Evolutionary conservation across 805 yeast species (phyloP), one percentile per base, ranked within the genome.

Genomic region (Ogataea henricii): DNA sequence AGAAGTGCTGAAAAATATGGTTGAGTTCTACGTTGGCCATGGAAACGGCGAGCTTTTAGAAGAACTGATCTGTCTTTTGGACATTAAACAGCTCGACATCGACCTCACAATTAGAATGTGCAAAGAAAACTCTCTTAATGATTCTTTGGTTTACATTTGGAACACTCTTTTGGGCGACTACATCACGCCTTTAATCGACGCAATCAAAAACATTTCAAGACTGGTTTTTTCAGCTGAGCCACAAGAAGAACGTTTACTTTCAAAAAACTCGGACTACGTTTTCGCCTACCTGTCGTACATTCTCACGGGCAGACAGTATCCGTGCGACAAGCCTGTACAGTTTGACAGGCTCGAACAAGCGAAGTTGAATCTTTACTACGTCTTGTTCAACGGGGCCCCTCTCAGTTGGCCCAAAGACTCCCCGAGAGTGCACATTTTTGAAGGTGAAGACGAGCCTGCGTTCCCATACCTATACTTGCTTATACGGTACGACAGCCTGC

Each of bases 301-400:
- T 9, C 69, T 89, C 22, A 84, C 92, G 0, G 95, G 96, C 0
- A 71, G 94, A 46, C 85, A 83, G 49, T 92, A 83, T 62, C 97
- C 97, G 0, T 82, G 86, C 1, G 87, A 86, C 38, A 65, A 70
- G 23, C 63, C 65, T 16, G 71, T 85, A 18, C 69, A 63, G 3
- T 65, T 61, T 7, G 60, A 54, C 3, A 54, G 61, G 4, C 66
- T 65, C n/a, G 47, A 58, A 1, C 49, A 60, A 3, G 82, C 84
- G 0, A 85, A 86, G 56, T 49, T 70, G 20, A 65, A 71, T 12
- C 56, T 87, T 0, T 84, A 84, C 51, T 73, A 74, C 43, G 66
- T 82, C 8, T 58, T 89, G 4, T 84, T 90, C 62, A 78, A 79
- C 48, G 87, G 85, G 1, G 64, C 78, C 1, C 58, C 74, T 0